A percentile compares a stretch with the other conserved stretches of the same genome.
Evolutionary conservation across 164 flowering plant species (phyloP).

Genomic region (Akebia trifoliata): DNA sequence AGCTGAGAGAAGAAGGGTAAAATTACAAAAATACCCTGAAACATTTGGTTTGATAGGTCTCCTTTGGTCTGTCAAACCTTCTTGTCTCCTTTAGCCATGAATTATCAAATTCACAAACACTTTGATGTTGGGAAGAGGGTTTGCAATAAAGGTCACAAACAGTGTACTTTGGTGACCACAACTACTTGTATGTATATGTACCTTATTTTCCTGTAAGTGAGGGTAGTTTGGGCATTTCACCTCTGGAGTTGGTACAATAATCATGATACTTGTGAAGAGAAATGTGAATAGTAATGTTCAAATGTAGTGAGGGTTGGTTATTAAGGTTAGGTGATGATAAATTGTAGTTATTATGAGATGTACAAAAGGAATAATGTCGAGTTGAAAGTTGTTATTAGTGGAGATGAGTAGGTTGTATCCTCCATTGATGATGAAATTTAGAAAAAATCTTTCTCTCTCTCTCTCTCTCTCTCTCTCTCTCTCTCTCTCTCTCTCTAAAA

Average conservation of each 20-base stretch:
- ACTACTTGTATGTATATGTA: constrained; percentile 13
- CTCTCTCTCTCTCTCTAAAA: background rate
- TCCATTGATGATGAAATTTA: constrained; percentile 8
- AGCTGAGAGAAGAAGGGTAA: background rate
- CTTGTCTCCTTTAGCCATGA: too few species aligned
- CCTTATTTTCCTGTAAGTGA: constrained; percentile 9
- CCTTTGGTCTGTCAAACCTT: too few species aligned
- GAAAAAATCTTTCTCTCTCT: constrained; percentile 16
- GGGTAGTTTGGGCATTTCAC: constrained; percentile 14
- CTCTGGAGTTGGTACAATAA: constrained; percentile 14
- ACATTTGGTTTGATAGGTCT: too few species aligned
- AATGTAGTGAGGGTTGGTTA: constrained; percentile 3
- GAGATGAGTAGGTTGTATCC: constrained; percentile 11
- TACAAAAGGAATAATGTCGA: constrained; percentile 11
- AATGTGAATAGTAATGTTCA: constrained; percentile 25
- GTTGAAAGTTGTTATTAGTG: constrained; percentile 22
- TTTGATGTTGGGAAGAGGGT: too few species aligned
- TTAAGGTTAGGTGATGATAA: constrained; percentile 24
- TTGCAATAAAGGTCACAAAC: constrained; percentile 10
- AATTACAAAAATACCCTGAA: background rate
- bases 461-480: too few species aligned
- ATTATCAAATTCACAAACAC: too few species aligned
- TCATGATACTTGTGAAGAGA: constrained; percentile 20
- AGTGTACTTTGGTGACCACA: constrained; percentile 9
- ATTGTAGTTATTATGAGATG: constrained; percentile 20